Evolutionary conservation across 805 yeast species (phyloP).

Genomic region (Kodamaea restingae): DNA sequence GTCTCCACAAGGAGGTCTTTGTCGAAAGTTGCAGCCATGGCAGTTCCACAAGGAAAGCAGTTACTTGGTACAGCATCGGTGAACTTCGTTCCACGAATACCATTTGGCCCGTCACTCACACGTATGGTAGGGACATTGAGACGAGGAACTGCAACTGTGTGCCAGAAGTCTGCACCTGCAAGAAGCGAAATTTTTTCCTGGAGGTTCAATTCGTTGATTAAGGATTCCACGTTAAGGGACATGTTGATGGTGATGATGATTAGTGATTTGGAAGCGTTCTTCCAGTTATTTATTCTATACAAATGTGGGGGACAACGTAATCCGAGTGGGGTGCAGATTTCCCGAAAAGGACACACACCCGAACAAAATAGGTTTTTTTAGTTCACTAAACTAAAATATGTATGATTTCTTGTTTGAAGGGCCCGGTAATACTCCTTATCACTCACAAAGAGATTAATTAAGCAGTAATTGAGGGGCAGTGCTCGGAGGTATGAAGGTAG

Average conservation of each 20-base stretch:
- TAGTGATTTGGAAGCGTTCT: too few species aligned
- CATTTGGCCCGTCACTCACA: slow-evolving; percentile 57
- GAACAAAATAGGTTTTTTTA: too few species aligned
- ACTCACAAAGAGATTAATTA: too few species aligned
- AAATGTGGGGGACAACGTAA: too few species aligned
- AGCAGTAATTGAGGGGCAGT: too few species aligned
- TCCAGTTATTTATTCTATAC: too few species aligned
- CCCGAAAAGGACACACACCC: too few species aligned
- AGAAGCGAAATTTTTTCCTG: slow-evolving; percentile 34
- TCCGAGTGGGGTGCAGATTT: too few species aligned
- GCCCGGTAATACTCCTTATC: too few species aligned
- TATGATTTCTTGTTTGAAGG: too few species aligned
- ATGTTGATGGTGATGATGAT: not conserved
- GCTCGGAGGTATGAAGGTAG: too few species aligned
- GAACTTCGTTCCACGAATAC: slow-evolving; percentile 56
- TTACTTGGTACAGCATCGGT: slow-evolving; percentile 51
- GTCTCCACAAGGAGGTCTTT: slow-evolving; percentile 43
- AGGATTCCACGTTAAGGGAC: slow-evolving; percentile 22
- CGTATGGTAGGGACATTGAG: slow-evolving; percentile 16
- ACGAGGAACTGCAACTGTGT: slow-evolving; percentile 14
- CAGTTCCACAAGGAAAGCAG: slow-evolving; percentile 61
- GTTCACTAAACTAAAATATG: too few species aligned
- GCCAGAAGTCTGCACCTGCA: slow-evolving; percentile 26
- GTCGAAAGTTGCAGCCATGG: slow-evolving; percentile 54
- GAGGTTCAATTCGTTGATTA: slow-evolving; percentile 29